Base-by-base conservation (phyloP, 345 rosid genomes). In the Dovyalis caffra region DNA sequence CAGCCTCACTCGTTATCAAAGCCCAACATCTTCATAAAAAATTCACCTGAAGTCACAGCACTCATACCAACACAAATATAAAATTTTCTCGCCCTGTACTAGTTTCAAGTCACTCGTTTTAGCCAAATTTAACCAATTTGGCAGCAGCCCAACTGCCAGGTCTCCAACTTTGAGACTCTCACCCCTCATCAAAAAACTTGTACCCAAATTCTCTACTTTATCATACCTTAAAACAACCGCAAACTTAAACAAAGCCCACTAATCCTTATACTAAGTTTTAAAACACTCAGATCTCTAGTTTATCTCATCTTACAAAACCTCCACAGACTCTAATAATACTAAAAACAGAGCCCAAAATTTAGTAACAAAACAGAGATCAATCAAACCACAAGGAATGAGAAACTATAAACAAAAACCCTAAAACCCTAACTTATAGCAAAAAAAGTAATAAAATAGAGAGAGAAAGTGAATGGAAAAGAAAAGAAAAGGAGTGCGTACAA, bases 401-500 rank as follows among this genome's bases (percentile, higher is more conserved):
- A 49, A 6, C 28, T 11, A 23, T 0, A 49, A 28, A 56, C 28
- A 23, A 23, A 56, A 56, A 10, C 28, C 60, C 28, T 23, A 23
- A n/a, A 32, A 33, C 8, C 69, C 43, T 10, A 66, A 37, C 51
- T 66, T 11, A 12, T 18, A 70, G 62, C n/a, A 2, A 34, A 43
- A 32, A 20, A 10, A 11, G 8, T 53, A 6, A 16, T n/a, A 10
- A 33, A n/a, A 53, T 33, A 11, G 37, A 7, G 20, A 33, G 8
- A 66, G 8, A 66, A 10, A 66, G 28, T 5, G 28, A 32, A 47
- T 37, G 10, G 16, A 37, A 63, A 37, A 28, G 53, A 20, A 3
- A 58, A 38, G 28, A 66, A 15, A 21, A 38, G 18, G 29, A 29
- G 8, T 64, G 57, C 78, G 15, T 80, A 95, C 99, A 70, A 80